Conservation (phyloP, 371 early-diverging fungal species). For the Mycotypha africana region DNA sequence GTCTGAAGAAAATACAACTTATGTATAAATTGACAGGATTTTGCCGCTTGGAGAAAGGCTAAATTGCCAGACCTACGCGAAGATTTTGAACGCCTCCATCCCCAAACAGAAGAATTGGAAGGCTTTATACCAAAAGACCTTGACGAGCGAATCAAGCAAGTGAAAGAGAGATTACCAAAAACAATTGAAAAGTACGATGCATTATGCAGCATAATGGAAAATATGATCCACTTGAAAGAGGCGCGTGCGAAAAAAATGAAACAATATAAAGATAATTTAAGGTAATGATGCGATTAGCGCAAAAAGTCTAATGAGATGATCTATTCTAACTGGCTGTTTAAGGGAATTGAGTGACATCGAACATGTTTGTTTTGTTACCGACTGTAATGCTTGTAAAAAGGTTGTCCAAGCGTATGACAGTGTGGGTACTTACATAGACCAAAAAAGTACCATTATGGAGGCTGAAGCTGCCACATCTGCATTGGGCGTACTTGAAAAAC, state of each 20-base stretch:
- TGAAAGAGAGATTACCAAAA: conserved; percentile 20
- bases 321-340: neutral
- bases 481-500: conserved; percentile 50
- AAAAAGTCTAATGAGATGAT: neutral
- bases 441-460: conserved; percentile 33
- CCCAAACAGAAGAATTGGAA: conserved; percentile 22
- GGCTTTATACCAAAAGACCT: conserved; percentile 34
- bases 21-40: conserved; percentile 7
- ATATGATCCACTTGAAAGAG: conserved; percentile 48
- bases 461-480: conserved; percentile 3
- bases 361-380: conserved; percentile 39
- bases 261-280: conserved; percentile 42
- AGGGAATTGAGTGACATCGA: conserved; percentile 37
- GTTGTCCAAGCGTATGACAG: conserved; percentile 45
- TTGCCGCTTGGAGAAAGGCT: conserved; percentile 38
- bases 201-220: conserved; percentile 52
- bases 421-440: conserved; percentile 42
- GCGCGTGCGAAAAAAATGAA: conserved; percentile 41
- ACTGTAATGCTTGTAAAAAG: conserved; percentile 48
- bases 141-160: conserved; percentile 25
- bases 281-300: too few relatives aligned
- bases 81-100: conserved; percentile 26
- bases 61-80: conserved; percentile 33
- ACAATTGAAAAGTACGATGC: conserved; percentile 50
- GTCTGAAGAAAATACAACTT: neutral